Evolutionary conservation across 345 rosid genomes (phyloP).

Genomic region (Pugionium dolabratum): DNA sequence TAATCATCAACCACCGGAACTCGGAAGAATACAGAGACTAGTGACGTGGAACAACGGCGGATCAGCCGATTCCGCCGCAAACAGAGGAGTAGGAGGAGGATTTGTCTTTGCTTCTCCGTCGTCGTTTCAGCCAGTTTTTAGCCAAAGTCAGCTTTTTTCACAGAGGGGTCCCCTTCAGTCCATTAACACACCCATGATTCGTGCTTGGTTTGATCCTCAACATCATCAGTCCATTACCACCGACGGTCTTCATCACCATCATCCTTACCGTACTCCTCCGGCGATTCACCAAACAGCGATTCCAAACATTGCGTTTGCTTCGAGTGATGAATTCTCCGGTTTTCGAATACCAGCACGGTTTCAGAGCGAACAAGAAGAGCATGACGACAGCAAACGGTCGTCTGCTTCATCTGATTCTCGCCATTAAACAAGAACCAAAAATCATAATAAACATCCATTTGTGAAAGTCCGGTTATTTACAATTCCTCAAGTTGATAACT

Average conservation of each 20-base stretch:
- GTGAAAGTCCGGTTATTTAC: not conserved
- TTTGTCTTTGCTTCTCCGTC: conserved; percentile 56
- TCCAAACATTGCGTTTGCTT: conserved; percentile 55
- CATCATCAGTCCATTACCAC: conserved; percentile 48
- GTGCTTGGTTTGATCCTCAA: conserved; percentile 80
- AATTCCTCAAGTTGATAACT: not conserved
- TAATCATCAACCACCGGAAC: conserved; percentile 47
- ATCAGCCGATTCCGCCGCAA: conserved; percentile 38
- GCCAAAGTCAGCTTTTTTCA: conserved; percentile 71
- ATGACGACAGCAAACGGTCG: conserved; percentile 78
- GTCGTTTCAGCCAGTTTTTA: conserved; percentile 55
- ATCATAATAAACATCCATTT: no score
- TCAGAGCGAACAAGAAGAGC: conserved; percentile 86
- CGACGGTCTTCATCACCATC: conserved; percentile 26
- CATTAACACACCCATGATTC: conserved; percentile 78
- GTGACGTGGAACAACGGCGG: conserved; percentile 61
- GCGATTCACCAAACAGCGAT: conserved; percentile 52
- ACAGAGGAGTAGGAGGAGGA: conserved; percentile 40
- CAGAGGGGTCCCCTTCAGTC: conserved; percentile 99
- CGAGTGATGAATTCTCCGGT: conserved; percentile 58
- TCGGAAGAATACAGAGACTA: conserved; percentile 65
- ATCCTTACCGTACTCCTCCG: conserved; percentile 37
- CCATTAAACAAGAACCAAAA: conserved; percentile 42
- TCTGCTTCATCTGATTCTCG: conserved; percentile 84
- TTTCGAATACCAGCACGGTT: conserved; percentile 88